Percentiles rank a stretch among this genome's conserved stretches.
Evolutionary conservation across 1,139 yeast genomes (phyloP).

Genomic region (Scheffersomyces segobiensis): DNA sequence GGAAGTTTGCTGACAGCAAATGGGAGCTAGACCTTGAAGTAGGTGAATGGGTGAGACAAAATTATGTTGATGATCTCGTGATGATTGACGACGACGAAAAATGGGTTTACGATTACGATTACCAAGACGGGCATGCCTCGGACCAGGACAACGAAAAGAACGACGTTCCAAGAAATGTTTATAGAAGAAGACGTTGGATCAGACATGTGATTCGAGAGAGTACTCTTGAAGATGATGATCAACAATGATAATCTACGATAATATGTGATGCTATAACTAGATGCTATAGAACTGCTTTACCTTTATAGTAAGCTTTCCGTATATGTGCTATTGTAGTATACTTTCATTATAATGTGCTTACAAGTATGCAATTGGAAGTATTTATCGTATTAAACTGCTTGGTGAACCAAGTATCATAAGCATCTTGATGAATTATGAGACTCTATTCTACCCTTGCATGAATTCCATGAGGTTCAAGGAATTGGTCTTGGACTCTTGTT

Average conservation of each 20-base stretch:
- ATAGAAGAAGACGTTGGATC: conserved; percentile 58
- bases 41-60: conserved; percentile 53
- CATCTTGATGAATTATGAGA: background rate
- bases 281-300: too few species aligned
- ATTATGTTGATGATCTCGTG: conserved; percentile 53
- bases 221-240: background rate
- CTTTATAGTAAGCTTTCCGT: too few species aligned
- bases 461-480: conserved; percentile 52
- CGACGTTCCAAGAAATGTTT: conserved; percentile 20
- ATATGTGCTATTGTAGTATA: too few species aligned
- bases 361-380: too few species aligned
- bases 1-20: conserved; percentile 46
- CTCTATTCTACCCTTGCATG: conserved; percentile 24
- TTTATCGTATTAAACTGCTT: too few species aligned
- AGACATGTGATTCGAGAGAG: conserved; percentile 32
- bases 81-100: conserved; percentile 66
- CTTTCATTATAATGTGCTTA: too few species aligned
- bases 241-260: background rate
- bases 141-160: conserved; percentile 2
- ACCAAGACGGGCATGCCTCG: conserved; percentile 1
- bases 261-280: background rate
- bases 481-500: conserved; percentile 21
- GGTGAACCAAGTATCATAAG: too few species aligned
- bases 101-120: conserved; percentile 68
- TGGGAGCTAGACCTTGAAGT: conserved; percentile 69